Conservation (phyloP, 2,329 filamentous ascomycete species). For the Cercospora beticola region DNA sequence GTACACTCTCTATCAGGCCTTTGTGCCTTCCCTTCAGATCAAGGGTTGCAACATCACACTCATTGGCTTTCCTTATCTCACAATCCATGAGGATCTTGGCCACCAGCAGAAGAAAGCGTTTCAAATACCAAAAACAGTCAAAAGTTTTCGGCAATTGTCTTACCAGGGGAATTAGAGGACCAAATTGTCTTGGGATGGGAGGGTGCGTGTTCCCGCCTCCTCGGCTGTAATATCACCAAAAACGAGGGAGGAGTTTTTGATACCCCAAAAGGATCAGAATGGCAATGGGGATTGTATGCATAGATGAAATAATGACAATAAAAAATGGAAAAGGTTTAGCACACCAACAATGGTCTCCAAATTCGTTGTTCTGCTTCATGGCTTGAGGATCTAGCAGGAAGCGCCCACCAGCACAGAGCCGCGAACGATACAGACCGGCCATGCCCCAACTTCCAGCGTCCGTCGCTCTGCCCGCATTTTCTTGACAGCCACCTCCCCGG, state of each 20-base stretch:
- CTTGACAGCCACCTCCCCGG: neutral
- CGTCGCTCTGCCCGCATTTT: neutral
- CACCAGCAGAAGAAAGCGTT: neutral
- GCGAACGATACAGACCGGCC: neutral
- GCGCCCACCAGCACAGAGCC: neutral
- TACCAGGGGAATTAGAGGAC: neutral
- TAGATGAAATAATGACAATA: conserved; percentile 14
- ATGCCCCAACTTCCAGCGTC: neutral
- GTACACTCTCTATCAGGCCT: neutral
- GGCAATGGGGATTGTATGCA: conserved; percentile 9
- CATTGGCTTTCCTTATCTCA: neutral
- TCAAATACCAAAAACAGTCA: neutral
- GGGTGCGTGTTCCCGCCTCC: neutral
- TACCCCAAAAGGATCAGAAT: conserved; percentile 14
- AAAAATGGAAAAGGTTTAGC: conserved; percentile 3
- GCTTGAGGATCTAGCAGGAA: neutral
- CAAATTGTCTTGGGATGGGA: conserved; percentile 2
- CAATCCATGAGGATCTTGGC: neutral
- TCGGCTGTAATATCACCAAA: conserved; percentile 1
- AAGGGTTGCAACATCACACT: conserved; percentile 1
- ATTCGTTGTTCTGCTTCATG: neutral
- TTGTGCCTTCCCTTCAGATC: neutral
- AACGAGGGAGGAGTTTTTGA: conserved; percentile 11
- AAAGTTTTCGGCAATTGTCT: conserved; percentile 3
- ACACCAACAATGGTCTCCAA: neutral